A percentile compares a stretch with the other conserved stretches of the same genome.
Evolutionary conservation across 257 asterid genomes (phyloP).

Genomic region (Leonotis leonurus): DNA sequence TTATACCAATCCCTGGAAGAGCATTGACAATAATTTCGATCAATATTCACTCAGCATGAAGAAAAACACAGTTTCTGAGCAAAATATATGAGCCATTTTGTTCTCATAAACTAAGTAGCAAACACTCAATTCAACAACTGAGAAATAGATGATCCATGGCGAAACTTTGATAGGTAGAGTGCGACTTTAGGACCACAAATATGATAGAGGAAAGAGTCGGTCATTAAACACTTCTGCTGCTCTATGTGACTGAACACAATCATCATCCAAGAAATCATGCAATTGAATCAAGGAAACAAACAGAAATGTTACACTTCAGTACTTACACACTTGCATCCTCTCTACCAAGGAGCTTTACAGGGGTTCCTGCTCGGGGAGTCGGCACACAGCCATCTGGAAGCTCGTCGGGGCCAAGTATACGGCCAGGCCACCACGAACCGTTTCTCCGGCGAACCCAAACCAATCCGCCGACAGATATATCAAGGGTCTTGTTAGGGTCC

Average conservation of each 20-base stretch:
- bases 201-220: not conserved
- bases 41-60: not conserved
- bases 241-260: not conserved
- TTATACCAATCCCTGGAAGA: constrained; percentile 87
- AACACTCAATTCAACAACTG: not conserved
- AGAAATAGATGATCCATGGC: not conserved
- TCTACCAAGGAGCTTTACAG: constrained; percentile 91
- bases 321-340: constrained; percentile 93
- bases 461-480: constrained; percentile 62
- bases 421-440: constrained; percentile 98
- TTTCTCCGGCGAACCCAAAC: constrained; percentile 93
- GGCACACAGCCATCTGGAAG: constrained; percentile 53
- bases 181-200: not conserved
- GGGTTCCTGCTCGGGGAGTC: constrained; percentile 73
- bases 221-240: no score
- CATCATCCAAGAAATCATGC: constrained; percentile 12
- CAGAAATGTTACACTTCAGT: not conserved
- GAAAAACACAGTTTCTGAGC: not conserved
- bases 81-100: not conserved
- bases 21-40: constrained; percentile 1
- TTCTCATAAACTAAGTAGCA: not conserved
- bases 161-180: not conserved
- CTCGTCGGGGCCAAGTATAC: constrained; percentile 62
- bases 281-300: constrained; percentile 7
- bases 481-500: constrained; percentile 44